A percentile compares a stretch with the other conserved stretches of the same genome.
These are phyloP conservation scores for Gentiana straminea DNA, from an alignment of 257 asterid species.

Conservation along the genomic window DNA sequence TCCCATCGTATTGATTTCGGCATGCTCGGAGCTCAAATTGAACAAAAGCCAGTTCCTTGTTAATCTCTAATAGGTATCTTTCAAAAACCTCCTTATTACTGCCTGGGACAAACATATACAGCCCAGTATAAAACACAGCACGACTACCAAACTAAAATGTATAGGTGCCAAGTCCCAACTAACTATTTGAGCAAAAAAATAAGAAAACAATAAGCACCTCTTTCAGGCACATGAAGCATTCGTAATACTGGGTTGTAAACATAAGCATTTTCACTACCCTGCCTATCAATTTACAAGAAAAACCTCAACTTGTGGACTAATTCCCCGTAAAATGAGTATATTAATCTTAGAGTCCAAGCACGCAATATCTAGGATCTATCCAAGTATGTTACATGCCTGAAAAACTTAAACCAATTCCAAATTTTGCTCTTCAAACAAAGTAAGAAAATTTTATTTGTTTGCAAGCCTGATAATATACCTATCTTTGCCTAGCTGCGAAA, in stretches of 20 bases:
- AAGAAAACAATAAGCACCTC: no score
- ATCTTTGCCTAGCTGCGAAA: neutral
- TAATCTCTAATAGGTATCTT: constrained; percentile 57
- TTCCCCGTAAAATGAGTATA: no score
- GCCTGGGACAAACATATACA: constrained; percentile 24
- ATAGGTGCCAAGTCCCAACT: no score
- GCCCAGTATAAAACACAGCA: neutral
- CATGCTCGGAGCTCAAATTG: constrained; percentile 81
- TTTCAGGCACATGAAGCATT: neutral
- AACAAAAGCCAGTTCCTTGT: constrained; percentile 45
- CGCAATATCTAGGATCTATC: no score
- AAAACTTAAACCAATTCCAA: no score
- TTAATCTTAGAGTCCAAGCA: no score
- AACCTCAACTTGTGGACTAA: no score
- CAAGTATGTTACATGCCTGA: no score
- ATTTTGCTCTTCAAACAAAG: no score
- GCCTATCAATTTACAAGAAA: neutral
- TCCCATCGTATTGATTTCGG: constrained; percentile 61
- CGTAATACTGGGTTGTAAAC: neutral
- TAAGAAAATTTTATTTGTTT: no score
- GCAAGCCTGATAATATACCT: neutral
- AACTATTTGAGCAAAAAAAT: neutral
- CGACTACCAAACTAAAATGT: neutral
- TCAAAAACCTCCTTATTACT: constrained; percentile 35
- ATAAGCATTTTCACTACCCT: neutral